These are phyloP conservation scores for Albophoma yamanashiensis DNA, from an alignment of 2,329 filamentous ascomycete species.

Conservation along the genomic window DNA sequence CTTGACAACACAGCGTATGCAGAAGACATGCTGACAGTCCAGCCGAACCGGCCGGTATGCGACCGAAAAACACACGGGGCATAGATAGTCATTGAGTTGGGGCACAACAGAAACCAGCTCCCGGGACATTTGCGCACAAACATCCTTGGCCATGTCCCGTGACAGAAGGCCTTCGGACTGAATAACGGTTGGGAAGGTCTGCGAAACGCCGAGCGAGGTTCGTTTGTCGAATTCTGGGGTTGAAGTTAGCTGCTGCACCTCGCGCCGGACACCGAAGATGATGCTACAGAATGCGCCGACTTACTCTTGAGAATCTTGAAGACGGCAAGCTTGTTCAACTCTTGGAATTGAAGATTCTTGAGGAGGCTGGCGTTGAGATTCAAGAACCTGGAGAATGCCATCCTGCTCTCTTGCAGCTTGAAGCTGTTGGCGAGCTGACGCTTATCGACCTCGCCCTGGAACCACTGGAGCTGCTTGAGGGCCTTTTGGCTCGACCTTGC, in stretches of 20 bases:
- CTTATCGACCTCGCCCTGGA: slow-evolving; percentile 55
- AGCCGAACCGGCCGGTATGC: slow-evolving; percentile 75
- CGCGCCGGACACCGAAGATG: too few species aligned
- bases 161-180: slow-evolving; percentile 51
- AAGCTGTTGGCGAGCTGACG: slow-evolving; percentile 50
- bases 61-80: slow-evolving; percentile 69
- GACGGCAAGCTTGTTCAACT: slow-evolving; percentile 70
- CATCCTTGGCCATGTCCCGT: slow-evolving; percentile 59
- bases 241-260: not conserved
- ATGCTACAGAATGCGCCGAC: slow-evolving; percentile 12
- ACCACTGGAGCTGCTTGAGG: slow-evolving; percentile 57
- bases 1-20: slow-evolving; percentile 72
- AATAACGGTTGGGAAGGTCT: slow-evolving; percentile 49
- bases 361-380: slow-evolving; percentile 65
- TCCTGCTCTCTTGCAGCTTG: slow-evolving; percentile 53
- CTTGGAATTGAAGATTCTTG: slow-evolving; percentile 73
- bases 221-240: slow-evolving; percentile 73
- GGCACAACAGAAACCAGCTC: slow-evolving; percentile 66
- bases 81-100: slow-evolving; percentile 74
- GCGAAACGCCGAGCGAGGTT: slow-evolving; percentile 60
- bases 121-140: slow-evolving; percentile 64
- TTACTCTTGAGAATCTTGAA: slow-evolving; percentile 76
- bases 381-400: slow-evolving; percentile 59
- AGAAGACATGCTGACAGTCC: slow-evolving; percentile 67
- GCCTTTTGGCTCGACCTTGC: slow-evolving; percentile 55